A percentile compares a stretch with the other conserved stretches of the same genome.
Evolutionary conservation across 1,139 yeast species (phyloP).

Genomic region (Taphrina confusa): DNA sequence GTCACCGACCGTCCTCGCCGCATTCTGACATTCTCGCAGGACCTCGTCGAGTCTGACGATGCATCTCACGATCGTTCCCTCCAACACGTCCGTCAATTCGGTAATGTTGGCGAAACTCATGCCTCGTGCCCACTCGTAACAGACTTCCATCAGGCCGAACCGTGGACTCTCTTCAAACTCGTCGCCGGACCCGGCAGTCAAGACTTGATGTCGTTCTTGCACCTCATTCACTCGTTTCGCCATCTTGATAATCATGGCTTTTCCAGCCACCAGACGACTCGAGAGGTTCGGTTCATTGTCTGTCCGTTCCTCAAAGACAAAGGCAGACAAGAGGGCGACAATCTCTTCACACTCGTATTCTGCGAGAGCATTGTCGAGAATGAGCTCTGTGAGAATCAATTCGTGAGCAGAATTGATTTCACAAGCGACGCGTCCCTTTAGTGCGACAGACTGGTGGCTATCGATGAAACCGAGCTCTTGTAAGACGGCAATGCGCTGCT

Average conservation of each 20-base stretch:
- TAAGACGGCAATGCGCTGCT: conserved; percentile 78
- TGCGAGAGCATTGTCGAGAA: conserved; percentile 86
- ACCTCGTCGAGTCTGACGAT: conserved; percentile 92
- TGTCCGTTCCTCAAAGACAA: conserved; percentile 86
- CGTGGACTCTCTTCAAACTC: conserved; percentile 71
- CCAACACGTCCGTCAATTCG: conserved; percentile 84
- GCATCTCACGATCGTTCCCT: conserved; percentile 97
- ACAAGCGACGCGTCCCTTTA: conserved; percentile 85
- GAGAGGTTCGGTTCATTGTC: conserved; percentile 64
- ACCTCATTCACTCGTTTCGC: conserved; percentile 64
- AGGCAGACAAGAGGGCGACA: conserved; percentile 85
- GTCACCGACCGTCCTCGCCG: conserved; percentile 93
- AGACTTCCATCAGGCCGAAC: conserved; percentile 88
- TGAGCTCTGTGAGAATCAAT: conserved; percentile 80
- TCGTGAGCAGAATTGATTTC: conserved; percentile 92
- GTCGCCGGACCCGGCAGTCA: conserved; percentile 38
- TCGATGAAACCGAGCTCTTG: conserved; percentile 77
- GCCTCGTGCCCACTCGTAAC: conserved; percentile 98
- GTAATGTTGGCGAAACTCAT: conserved; percentile 85
- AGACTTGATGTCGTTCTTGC: conserved; percentile 66
- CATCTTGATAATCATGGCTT: conserved; percentile 66
- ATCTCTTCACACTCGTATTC: conserved; percentile 95
- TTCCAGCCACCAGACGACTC: conserved; percentile 79
- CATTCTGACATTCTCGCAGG: conserved; percentile 91
- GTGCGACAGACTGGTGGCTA: conserved; percentile 67